Evolutionary conservation across 345 rosid species (phyloP), one percentile per base, ranked within the genome.

Genomic region (Camelina laxa): DNA sequence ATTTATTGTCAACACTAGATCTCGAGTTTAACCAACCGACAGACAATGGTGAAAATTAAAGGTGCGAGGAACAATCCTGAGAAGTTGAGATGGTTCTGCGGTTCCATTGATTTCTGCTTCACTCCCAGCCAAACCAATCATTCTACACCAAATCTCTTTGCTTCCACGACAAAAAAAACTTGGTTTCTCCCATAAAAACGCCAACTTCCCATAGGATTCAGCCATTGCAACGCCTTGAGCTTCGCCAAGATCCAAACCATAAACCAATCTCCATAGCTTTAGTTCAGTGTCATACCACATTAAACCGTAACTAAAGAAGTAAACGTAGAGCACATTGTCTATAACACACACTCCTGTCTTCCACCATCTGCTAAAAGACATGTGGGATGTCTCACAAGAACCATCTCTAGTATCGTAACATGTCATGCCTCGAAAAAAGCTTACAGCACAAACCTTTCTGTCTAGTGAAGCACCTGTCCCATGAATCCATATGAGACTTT

Each of bases 241-340:
- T 7, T 59, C 35, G 7, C 17, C 20, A 44, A 35, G 12, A 21
- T 59, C 5, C 49, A 60, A 48, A 21, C 49, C 67, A 9, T 21
- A 4, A 19, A 70, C 58, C 24, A 20, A 2, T 71, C 51, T 71
- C 60, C 68, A 71, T 12, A 24, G 11, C 69, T 9, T 50, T 2
- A 22, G 17, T 13, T 61, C 0, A 50, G 60, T 38, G 59, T 61
- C 75, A 38, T n/a, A 61, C 69, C 75, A 72, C 69, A 72, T 24
- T 48, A 61, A 50, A 9, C 75, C 69, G 8, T 24, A 39, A 11
- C 61, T 51, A 16, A 11, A 33, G 22, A 7, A 50, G 45, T 61
- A 61, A 50, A 61, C 42, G 20, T 60, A 72, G 30, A 72, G 42
- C 51, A 72, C 60, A 50, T 72, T 72, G 4, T 72, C 39, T 0